Conservation (phyloP, 495 filamentous ascomycete species). For the Penicillium manginii region DNA sequence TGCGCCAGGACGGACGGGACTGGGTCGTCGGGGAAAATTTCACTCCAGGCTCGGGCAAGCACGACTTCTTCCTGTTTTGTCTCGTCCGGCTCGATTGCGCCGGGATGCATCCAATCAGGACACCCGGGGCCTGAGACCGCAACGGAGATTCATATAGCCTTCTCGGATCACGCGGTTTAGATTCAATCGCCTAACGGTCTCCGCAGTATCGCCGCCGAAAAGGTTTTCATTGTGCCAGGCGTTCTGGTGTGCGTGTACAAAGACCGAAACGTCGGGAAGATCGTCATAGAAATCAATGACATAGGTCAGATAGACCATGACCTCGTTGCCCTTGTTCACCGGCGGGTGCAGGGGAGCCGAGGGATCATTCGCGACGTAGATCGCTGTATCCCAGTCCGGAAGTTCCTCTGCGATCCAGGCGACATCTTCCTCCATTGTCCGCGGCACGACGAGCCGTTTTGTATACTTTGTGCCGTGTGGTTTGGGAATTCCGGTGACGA, state of each 20-base stretch:
- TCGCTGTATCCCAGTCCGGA: conserved; percentile 58
- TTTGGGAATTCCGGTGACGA: conserved; percentile 45
- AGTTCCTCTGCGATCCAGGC: conserved; percentile 62
- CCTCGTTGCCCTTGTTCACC: conserved; percentile 77
- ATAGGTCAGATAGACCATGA: conserved; percentile 73
- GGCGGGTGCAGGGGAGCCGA: conserved; percentile 64
- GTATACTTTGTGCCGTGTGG: conserved; percentile 48
- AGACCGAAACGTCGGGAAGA: conserved; percentile 68
- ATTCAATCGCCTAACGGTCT: conserved; percentile 58
- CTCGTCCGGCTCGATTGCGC: conserved; percentile 48
- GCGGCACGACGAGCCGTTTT: conserved; percentile 61
- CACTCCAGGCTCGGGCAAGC: conserved; percentile 56
- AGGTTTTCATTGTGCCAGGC: conserved; percentile 69
- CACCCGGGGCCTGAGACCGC: conserved; percentile 64
- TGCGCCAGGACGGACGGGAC: conserved; percentile 58
- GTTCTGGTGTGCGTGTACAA: conserved; percentile 69
- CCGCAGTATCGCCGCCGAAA: conserved; percentile 50
- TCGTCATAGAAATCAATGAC: conserved; percentile 73
- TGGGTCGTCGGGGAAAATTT: conserved; percentile 57
- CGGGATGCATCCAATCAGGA: conserved; percentile 68
- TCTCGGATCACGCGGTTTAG: conserved; percentile 56
- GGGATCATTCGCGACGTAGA: conserved; percentile 68
- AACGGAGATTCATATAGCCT: conserved; percentile 70
- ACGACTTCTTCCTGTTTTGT: conserved; percentile 65
- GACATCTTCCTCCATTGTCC: conserved; percentile 58